Percentiles rank a stretch among this genome's conserved stretches.
phyloP scores from a whole-genome alignment of 352 stramenopile genomes.

The Phytophthora fragariae region DNA sequence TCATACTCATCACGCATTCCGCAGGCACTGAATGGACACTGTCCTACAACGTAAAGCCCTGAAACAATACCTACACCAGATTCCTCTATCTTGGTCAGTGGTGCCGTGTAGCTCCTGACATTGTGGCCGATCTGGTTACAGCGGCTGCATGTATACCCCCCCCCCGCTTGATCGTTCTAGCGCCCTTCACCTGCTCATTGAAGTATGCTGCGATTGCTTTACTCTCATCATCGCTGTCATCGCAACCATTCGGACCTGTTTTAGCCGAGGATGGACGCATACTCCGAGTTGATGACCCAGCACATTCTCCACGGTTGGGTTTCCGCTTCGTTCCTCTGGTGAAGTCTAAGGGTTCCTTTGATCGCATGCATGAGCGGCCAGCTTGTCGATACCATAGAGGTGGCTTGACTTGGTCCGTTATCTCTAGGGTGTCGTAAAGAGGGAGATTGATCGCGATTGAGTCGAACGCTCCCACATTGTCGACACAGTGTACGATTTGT shows the following conservation, averaged over 20 bases:
- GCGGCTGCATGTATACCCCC: background rate
- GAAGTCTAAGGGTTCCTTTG: background rate
- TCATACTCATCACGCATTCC: background rate
- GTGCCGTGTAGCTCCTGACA: background rate
- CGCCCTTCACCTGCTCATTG: background rate
- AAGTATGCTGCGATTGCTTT: constrained; percentile 1
- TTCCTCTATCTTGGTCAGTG: background rate
- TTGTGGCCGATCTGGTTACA: background rate
- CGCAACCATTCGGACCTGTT: background rate
- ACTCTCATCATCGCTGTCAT: constrained; percentile 1
- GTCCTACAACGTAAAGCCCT: background rate
- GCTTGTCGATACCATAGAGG: background rate
- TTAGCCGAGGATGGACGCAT: background rate
- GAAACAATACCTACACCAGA: constrained; percentile 1
- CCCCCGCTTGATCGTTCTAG: background rate
- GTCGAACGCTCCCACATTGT: background rate
- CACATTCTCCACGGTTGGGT: background rate
- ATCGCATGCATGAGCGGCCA: background rate
- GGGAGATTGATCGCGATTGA: background rate
- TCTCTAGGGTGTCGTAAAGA: background rate
- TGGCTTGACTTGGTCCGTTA: background rate
- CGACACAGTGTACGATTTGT: background rate
- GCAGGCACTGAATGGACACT: background rate
- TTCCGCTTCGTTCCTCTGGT: background rate
- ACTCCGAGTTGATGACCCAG: background rate